phyloP scores from a whole-genome alignment of 2,329 filamentous ascomycete genomes.

The Periconia macrospinosa region DNA sequence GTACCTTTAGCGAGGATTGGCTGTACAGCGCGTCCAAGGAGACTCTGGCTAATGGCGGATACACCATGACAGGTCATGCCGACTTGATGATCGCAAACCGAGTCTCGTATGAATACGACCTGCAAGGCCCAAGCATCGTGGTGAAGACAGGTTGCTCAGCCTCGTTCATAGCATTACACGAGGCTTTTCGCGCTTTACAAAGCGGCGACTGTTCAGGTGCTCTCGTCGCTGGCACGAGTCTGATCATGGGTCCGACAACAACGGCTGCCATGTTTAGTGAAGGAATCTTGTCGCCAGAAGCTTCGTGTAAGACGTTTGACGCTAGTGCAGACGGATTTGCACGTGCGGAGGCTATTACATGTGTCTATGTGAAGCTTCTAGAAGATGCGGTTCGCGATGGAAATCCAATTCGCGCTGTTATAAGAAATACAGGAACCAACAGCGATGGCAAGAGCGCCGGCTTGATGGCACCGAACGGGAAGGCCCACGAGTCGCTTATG shows the following conservation, averaged over 20 bases:
- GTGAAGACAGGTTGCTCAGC: constrained; percentile 22
- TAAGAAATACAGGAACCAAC: constrained; percentile 30
- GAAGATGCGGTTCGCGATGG: constrained; percentile 58
- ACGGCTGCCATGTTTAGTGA: neutral
- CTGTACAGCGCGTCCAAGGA: neutral
- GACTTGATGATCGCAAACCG: constrained; percentile 21
- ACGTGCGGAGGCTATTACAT: constrained; percentile 20
- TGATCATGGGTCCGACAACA: constrained; percentile 9
- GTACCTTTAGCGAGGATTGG: neutral
- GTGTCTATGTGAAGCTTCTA: constrained; percentile 54
- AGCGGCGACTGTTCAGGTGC: constrained; percentile 18
- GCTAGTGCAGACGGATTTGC: constrained; percentile 24
- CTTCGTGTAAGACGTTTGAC: constrained; percentile 19
- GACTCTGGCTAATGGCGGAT: neutral
- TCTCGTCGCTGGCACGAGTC: constrained; percentile 15
- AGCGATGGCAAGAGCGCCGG: constrained; percentile 16
- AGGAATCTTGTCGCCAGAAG: constrained; percentile 15
- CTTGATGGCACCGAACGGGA: constrained; percentile 40
- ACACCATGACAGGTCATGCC: constrained; percentile 10
- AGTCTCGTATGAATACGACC: constrained; percentile 13
- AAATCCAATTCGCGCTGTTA: constrained; percentile 48
- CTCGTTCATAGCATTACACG: constrained; percentile 17
- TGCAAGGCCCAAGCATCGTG: constrained; percentile 6
- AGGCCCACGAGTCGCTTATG: constrained; percentile 39
- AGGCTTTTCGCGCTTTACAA: constrained; percentile 10